Percentiles rank a stretch among this genome's conserved stretches.
These are phyloP conservation scores for Fusarium bulbicola DNA, from an alignment of 2,329 filamentous ascomycete genomes.

Conservation along the genomic window DNA sequence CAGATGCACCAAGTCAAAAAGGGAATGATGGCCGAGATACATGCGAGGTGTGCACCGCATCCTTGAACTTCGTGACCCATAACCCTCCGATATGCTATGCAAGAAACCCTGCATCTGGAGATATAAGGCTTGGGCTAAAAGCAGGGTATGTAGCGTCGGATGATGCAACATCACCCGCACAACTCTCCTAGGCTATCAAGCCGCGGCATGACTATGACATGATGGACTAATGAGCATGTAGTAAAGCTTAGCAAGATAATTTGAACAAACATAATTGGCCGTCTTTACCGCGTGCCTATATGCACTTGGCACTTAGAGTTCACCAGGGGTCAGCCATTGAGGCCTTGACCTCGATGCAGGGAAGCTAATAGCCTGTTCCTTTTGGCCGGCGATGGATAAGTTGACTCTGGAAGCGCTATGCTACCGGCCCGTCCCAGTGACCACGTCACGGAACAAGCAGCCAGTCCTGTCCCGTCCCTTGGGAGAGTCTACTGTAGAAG, in stretches of 20 bases:
- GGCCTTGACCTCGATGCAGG: accelerated
- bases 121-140: neutral
- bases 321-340: neutral
- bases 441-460: neutral
- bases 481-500: accelerated
- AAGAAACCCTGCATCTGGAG: neutral
- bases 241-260: accelerated
- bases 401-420: neutral
- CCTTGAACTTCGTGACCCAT: no score
- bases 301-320: neutral
- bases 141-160: neutral
- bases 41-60: no score
- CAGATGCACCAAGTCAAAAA: neutral
- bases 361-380: accelerated
- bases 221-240: accelerated
- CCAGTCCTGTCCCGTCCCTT: accelerated
- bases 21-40: neutral
- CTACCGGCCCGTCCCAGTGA: neutral
- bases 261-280: accelerated
- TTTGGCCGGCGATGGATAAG: no score
- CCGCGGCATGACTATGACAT: no score
- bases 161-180: neutral
- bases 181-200: accelerated
- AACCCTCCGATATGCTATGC: no score
- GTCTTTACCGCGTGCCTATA: neutral